These are phyloP conservation scores for Tilletiopsis washingtonensis DNA, from an alignment of 1,284 basidiomycete genomes.

Conservation along the genomic window DNA sequence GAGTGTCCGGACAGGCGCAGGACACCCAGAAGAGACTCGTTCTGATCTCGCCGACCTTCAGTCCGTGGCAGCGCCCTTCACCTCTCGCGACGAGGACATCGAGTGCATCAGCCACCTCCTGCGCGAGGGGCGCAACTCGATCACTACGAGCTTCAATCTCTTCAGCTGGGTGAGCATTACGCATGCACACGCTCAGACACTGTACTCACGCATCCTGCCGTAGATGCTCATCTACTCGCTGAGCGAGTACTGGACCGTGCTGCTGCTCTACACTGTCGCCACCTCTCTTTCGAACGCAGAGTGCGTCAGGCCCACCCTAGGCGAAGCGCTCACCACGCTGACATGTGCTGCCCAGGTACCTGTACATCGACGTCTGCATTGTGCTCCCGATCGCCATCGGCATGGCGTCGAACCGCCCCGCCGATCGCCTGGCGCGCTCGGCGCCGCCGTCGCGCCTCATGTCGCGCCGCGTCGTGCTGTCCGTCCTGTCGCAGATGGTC, in stretches of 20 bases:
- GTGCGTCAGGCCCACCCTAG: not conserved
- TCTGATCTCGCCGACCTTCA: too few species aligned
- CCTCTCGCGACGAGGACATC: slow-evolving; percentile 14
- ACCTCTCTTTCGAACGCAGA: slow-evolving; percentile 28
- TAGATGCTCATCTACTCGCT: slow-evolving; percentile 24
- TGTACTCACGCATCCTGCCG: too few species aligned
- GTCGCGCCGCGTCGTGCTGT: slow-evolving; percentile 13
- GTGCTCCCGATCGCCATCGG: slow-evolving; percentile 23
- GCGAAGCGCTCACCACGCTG: not conserved
- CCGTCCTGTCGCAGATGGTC: slow-evolving; percentile 20
- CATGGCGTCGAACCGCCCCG: slow-evolving; percentile 15
- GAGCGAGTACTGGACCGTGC: slow-evolving; percentile 26
- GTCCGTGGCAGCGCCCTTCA: slow-evolving; percentile 29
- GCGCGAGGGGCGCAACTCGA: slow-evolving; percentile 18
- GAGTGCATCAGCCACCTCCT: slow-evolving; percentile 13
- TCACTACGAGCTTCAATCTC: slow-evolving; percentile 16
- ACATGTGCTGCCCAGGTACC: slow-evolving; percentile 6
- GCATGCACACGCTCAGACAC: too few species aligned
- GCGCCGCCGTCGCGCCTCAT: slow-evolving; percentile 17
- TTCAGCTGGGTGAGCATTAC: too few species aligned
- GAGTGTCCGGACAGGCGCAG: too few species aligned
- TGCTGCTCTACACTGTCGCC: slow-evolving; percentile 22
- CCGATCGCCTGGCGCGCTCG: slow-evolving; percentile 8
- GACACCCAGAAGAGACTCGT: too few species aligned
- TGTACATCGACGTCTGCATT: slow-evolving; percentile 27